Conservation (phyloP, 768 basidiomycete genomes). For the Mycena venus region DNA sequence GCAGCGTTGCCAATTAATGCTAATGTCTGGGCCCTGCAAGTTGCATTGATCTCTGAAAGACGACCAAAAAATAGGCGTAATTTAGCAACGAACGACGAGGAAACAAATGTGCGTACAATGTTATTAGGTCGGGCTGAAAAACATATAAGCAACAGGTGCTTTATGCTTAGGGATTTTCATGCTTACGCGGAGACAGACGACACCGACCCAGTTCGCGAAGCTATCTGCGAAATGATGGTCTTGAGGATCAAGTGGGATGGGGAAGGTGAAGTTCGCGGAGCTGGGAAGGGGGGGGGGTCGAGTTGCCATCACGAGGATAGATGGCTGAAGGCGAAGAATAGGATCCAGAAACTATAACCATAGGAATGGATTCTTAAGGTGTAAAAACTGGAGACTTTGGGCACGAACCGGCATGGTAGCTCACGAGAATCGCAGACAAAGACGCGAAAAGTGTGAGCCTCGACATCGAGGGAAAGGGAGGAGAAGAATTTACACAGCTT, state of each 20-base stretch:
- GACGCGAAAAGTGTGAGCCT: background rate
- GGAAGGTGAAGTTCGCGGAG: background rate
- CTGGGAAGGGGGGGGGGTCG: background rate
- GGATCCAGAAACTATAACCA: background rate
- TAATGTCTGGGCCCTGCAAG: background rate
- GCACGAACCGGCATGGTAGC: background rate
- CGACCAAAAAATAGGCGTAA: background rate
- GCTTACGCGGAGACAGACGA: background rate
- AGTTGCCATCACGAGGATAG: background rate
- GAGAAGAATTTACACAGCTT: no score
- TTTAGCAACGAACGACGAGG: background rate
- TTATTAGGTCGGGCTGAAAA: background rate
- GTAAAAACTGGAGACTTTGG: background rate
- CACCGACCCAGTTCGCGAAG: background rate
- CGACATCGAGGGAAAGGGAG: background rate
- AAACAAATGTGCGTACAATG: background rate
- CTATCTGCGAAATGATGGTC: background rate
- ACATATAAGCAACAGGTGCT: background rate
- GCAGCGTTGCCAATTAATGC: background rate
- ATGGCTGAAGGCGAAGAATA: background rate
- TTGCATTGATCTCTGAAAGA: slow-evolving; percentile 5
- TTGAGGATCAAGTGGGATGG: background rate
- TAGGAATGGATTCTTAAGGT: background rate
- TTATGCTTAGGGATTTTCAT: no score
- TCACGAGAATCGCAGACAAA: background rate